phyloP scores from a whole-genome alignment of 2,329 filamentous ascomycete genomes.

The Biscogniauxia marginata region DNA sequence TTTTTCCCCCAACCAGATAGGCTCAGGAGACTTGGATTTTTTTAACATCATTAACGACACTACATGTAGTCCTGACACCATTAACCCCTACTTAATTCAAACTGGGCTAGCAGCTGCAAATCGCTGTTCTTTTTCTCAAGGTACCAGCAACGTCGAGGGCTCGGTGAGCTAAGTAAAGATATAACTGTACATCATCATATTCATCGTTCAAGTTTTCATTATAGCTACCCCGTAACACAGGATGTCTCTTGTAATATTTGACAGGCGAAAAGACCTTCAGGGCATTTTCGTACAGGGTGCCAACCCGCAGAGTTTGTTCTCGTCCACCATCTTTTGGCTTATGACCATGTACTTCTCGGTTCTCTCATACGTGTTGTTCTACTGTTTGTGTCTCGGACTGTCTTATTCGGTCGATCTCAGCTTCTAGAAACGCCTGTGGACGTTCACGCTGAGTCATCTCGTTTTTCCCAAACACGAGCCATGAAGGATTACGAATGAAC shows the following conservation, averaged over 20 bases:
- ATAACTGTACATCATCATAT: too few relatives aligned
- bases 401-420: constrained; percentile 25
- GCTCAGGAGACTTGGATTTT: too few relatives aligned
- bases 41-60: too few relatives aligned
- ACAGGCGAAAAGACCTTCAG: background rate
- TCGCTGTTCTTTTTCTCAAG: background rate
- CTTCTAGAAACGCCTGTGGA: constrained; percentile 36
- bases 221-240: background rate
- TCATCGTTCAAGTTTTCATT: background rate
- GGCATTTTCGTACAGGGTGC: background rate
- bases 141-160: background rate
- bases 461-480: constrained; percentile 34
- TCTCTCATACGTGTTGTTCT: background rate
- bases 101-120: background rate
- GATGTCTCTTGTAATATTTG: background rate
- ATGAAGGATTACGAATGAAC: constrained; percentile 32
- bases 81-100: background rate
- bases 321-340: too few relatives aligned
- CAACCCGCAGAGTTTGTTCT: background rate
- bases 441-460: constrained; percentile 36
- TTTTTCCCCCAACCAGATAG: too few relatives aligned
- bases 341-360: background rate
- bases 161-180: background rate
- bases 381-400: background rate
- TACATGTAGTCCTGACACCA: too few relatives aligned